phyloP scores from a whole-genome alignment of 805 yeast genomes.

The Ascoidea rubescens region DNA sequence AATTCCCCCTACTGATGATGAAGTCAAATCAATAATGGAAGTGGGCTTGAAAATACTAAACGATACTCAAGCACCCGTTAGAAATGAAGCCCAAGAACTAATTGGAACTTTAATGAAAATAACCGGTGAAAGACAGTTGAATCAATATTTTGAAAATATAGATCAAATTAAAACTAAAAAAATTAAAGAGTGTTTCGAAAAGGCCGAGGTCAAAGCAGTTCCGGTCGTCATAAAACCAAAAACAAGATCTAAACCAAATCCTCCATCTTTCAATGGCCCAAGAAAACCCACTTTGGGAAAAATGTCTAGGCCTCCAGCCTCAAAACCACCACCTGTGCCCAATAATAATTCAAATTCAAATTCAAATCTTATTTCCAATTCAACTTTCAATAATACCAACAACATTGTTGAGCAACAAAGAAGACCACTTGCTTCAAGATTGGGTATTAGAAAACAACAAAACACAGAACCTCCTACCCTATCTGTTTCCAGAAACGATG shows the following conservation, averaged over 20 bases:
- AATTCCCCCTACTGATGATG: slow-evolving; percentile 33
- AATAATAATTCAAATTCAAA: slow-evolving; percentile 8
- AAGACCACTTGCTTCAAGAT: neutral
- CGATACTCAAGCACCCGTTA: slow-evolving; percentile 76
- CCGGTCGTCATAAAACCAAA: slow-evolving; percentile 11
- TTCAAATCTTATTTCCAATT: slow-evolving; percentile 1
- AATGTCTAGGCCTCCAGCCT: slow-evolving; percentile 7
- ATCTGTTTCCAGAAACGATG: slow-evolving; percentile 2
- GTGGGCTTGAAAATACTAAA: slow-evolving; percentile 47
- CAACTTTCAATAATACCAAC: slow-evolving; percentile 4
- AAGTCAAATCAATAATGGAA: slow-evolving; percentile 43
- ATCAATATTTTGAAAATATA: slow-evolving; percentile 44
- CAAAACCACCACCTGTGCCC: slow-evolving; percentile 1
- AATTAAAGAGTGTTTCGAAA: slow-evolving; percentile 42
- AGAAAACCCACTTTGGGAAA: slow-evolving; percentile 7
- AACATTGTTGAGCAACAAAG: neutral
- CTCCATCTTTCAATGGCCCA: slow-evolving; percentile 6
- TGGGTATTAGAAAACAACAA: neutral
- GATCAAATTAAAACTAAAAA: slow-evolving; percentile 67
- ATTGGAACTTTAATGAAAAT: slow-evolving; percentile 75
- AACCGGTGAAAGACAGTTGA: slow-evolving; percentile 60
- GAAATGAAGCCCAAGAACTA: slow-evolving; percentile 64
- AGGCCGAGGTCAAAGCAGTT: slow-evolving; percentile 38
- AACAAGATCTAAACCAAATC: slow-evolving; percentile 15
- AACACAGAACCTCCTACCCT: slow-evolving; percentile 8